Evolutionary conservation across 169 alveolate species (phyloP), one percentile per base, ranked within the genome.

Genomic region (Cryptosporidium felis): DNA sequence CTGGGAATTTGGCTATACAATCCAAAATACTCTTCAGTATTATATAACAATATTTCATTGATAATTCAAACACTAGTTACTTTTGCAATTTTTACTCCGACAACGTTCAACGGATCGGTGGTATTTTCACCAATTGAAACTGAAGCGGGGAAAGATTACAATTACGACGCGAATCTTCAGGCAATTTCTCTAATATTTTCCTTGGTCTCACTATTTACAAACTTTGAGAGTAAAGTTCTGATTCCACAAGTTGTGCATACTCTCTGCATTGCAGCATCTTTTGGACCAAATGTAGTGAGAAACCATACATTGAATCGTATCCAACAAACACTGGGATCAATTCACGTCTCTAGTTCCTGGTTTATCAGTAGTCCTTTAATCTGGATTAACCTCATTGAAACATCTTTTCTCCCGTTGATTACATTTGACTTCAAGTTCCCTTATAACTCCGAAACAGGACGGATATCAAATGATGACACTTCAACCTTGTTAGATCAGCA

Each of bases 1-100:
- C 51, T 74, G 5, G 85, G 85, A 21, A 74, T 74, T 41, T 74
- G 85, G 85, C 58, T 74, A 5, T 74, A 74, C 56, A 74, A 74
- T 53, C 65, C 74, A 32, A 74, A 12, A 53, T 74, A 74, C 28
- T 53, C 85, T n/a, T 49, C 67, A 21, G 36, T 74, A 16, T 28
- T 74, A 3, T 56, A 51, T 21, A 53, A 56, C 38, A 74, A 74
- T 18, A 74, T 53, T 18, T 34, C 85, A 74, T 42, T 74, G 26
- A 53, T 74, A 21, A 74, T 74, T 16, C 85, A 74, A 23, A 74
- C 85, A 2, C 60, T 74, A 9, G 66, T 74, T 3, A 74, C 85
- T 21, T 74, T 74, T 53, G 85, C 85, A 1, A 74, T 74, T 38
- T 74, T 53, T 16, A 74, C 85, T 23, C 85, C 85, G 4, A 74